These are phyloP conservation scores for Saururus chinensis DNA, from an alignment of 164 flowering plant species.

Conservation along the genomic window DNA sequence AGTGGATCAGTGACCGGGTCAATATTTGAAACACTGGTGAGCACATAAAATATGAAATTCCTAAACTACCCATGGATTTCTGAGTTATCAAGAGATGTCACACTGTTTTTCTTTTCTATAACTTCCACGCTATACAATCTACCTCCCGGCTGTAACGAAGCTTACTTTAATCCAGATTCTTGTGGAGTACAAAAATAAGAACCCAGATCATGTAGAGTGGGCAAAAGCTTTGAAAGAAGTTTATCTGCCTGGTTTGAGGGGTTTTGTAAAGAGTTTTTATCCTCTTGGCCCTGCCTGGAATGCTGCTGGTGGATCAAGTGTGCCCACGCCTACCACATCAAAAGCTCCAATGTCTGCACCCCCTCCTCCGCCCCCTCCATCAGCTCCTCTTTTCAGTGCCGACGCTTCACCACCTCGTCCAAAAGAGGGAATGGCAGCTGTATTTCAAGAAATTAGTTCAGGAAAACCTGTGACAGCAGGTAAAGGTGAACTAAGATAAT, in stretches of 20 bases:
- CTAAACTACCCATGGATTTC: too few species aligned
- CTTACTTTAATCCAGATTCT: conserved; percentile 45
- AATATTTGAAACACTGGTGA: too few species aligned
- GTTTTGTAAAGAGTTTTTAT: conserved; percentile 73
- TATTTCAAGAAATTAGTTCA: conserved; percentile 77
- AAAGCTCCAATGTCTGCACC: conserved; percentile 56
- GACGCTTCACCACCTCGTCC: conserved; percentile 59
- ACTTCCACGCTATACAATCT: too few species aligned
- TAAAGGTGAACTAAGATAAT: conserved; percentile 8
- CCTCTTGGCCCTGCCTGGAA: conserved; percentile 94
- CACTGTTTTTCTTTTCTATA: too few species aligned
- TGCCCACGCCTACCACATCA: conserved; percentile 24
- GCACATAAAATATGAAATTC: too few species aligned
- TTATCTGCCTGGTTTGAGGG: conserved; percentile 82
- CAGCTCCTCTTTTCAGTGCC: conserved; percentile 57
- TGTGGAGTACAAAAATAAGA: conserved; percentile 78
- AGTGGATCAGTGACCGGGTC: too few species aligned
- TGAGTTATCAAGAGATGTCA: too few species aligned
- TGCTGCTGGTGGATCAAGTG: conserved; percentile 35
- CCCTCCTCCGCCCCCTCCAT: conserved; percentile 87
- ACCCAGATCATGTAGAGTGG: conserved; percentile 94
- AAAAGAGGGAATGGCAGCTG: conserved; percentile 90
- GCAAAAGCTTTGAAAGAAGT: conserved; percentile 94
- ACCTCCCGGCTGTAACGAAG: neutral
- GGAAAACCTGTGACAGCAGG: conserved; percentile 75